Percentiles rank a stretch among this genome's conserved stretches.
phyloP scores from a whole-genome alignment of 371 early-diverging fungal species.

The Funneliformis caledonium region DNA sequence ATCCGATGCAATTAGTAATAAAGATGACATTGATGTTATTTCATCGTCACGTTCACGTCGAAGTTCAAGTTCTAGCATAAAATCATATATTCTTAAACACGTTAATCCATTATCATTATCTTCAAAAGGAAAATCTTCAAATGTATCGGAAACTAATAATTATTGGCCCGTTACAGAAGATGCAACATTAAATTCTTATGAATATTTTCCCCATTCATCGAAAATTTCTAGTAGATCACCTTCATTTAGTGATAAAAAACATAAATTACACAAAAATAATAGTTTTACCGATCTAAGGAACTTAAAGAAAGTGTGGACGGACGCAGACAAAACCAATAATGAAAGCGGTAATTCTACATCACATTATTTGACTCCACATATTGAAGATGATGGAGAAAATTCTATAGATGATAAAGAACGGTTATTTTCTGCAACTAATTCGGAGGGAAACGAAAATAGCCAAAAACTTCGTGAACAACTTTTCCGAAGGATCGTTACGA shows the following conservation, averaged over 20 bases:
- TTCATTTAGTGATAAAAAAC: not conserved
- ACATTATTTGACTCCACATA: not conserved
- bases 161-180: constrained; percentile 38
- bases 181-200: not conserved
- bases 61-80: constrained; percentile 22
- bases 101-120: constrained; percentile 4
- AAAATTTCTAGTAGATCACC: not conserved
- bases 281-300: constrained; percentile 34
- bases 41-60: not conserved
- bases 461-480: constrained; percentile 20
- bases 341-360: not conserved
- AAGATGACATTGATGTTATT: not conserved
- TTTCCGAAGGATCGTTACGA: constrained; percentile 26
- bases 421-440: not conserved
- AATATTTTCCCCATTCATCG: not conserved
- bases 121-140: constrained; percentile 22
- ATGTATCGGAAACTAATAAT: not conserved
- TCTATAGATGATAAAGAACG: not conserved
- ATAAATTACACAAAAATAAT: constrained; percentile 30
- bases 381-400: constrained; percentile 12
- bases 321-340: not conserved
- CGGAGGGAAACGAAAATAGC: not conserved
- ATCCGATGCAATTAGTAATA: not conserved
- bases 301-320: constrained; percentile 2
- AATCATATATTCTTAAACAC: constrained; percentile 33